Evolutionary conservation across 2,329 filamentous ascomycete species (phyloP).

Genomic region (Leptosphaerulina australis): DNA sequence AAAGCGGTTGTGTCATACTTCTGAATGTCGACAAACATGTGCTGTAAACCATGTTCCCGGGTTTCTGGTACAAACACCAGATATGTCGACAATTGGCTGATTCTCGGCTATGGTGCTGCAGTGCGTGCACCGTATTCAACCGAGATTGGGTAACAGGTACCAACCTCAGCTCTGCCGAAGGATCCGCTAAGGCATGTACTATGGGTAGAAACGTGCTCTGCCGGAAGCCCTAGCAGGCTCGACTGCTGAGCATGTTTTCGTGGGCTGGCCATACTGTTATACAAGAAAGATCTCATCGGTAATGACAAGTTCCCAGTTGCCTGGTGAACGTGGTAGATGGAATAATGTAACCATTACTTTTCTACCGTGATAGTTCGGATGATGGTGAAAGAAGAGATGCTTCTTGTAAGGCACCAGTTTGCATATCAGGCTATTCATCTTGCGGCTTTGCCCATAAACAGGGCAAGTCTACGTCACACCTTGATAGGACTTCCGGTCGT

Average conservation of each 20-base stretch:
- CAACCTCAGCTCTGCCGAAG: constrained; percentile 15
- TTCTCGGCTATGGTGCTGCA: constrained; percentile 39
- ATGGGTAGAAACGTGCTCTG: constrained; percentile 35
- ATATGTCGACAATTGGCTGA: constrained; percentile 36
- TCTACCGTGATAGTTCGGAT: background rate
- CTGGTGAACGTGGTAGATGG: background rate
- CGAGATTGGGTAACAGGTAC: constrained; percentile 27
- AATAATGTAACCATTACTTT: background rate
- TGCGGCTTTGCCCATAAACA: constrained; percentile 32
- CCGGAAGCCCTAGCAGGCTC: constrained; percentile 25
- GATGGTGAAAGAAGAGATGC: constrained; percentile 3
- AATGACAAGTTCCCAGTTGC: background rate
- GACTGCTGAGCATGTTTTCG: constrained; percentile 18
- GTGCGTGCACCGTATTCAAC: constrained; percentile 29
- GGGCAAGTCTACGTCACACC: constrained; percentile 23
- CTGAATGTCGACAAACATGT: constrained; percentile 40
- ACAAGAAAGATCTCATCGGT: background rate
- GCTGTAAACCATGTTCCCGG: constrained; percentile 34
- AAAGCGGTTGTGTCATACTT: constrained; percentile 21
- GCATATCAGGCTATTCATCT: constrained; percentile 45
- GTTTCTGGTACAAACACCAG: constrained; percentile 30
- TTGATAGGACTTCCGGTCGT: constrained; percentile 29
- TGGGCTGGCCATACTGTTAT: constrained; percentile 14
- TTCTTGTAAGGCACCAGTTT: constrained; percentile 19
- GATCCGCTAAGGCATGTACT: constrained; percentile 26